Conservation (phyloP, 1,284 basidiomycete genomes). For the Sutorius eximius region DNA sequence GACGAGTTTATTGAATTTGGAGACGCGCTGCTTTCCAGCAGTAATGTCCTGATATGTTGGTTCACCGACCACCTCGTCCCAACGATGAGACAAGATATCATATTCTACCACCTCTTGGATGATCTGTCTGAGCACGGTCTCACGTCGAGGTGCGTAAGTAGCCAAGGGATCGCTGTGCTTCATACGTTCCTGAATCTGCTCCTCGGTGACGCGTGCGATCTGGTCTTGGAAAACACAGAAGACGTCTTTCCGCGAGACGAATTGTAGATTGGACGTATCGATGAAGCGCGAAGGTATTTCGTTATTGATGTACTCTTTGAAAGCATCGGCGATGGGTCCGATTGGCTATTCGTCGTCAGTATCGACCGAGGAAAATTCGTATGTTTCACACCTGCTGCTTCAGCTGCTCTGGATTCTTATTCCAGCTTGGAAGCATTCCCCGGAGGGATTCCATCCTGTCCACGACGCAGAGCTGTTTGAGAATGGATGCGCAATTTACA, state of each 20-base stretch:
- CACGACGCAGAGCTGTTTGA: too few species aligned
- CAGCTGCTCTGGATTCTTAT: too few species aligned
- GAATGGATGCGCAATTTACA: too few species aligned
- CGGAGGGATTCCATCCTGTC: too few species aligned
- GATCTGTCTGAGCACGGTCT: not conserved
- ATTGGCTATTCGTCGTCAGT: not conserved
- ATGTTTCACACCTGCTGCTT: too few species aligned
- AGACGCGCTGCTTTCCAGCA: not conserved
- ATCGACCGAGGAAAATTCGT: not conserved
- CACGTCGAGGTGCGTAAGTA: not conserved
- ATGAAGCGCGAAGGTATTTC: not conserved
- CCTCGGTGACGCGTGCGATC: not conserved
- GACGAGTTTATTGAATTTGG: not conserved
- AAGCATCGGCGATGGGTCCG: not conserved
- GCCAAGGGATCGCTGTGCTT: not conserved
- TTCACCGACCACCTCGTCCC: not conserved
- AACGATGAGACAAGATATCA: not conserved
- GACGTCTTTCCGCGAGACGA: not conserved
- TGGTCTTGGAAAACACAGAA: not conserved
- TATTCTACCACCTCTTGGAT: not conserved
- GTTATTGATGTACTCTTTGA: not conserved
- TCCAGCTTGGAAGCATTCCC: too few species aligned
- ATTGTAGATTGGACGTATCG: not conserved
- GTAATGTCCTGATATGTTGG: not conserved
- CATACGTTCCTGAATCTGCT: not conserved